Evolutionary conservation across 257 asterid genomes (phyloP), one percentile per base, ranked within the genome.

Genomic region (Penstemon eatonii): DNA sequence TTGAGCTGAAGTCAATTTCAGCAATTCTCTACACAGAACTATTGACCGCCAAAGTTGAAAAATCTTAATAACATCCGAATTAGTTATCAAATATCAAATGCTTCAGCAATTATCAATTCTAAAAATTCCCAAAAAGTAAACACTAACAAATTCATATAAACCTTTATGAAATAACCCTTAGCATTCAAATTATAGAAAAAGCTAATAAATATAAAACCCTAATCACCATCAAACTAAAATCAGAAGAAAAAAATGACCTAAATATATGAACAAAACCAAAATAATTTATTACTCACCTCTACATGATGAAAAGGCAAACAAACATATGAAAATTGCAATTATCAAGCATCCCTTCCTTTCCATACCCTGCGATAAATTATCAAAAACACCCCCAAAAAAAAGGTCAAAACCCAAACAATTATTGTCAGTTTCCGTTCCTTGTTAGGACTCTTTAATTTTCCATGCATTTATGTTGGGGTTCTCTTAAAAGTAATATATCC

Each of bases 251-350:
- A 37, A 42, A 60, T 9, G 8, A 36, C 63, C 38, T 55, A 59
- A 8, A 42, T 33, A 65, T 50, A 4, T 25, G 33, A 15, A 13
- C 49, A 56, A 33, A 57, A 19, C 49, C 43, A 44, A 68, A 15
- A 42, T 0, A 36, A 8, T 5, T 60, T 58, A 19, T 4, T 9
- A 63, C 3, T 47, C 63, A 84, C 90, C 90, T 80, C 87, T 80
- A 59, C 79, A 70, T 41, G 86, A 82, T 59, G 87, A 71, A 37
- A 73, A 78, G n/a, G 74, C 66, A 37, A 82, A 62, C 51, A 77
- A 69, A 59, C 75, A 78, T 1, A 74, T 0, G 49, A 75, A 12
- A 68, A 78, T 64, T 67, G 80, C 75, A 61, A 78, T 40, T 38
- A 76, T 74, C 76, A 82, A 42, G 63, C 67, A 77, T 18, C 75